Percentiles rank a stretch among this genome's conserved stretches.
phyloP scores from a whole-genome alignment of 208 protist species.

The Trypanosomatidae sp. region DNA sequence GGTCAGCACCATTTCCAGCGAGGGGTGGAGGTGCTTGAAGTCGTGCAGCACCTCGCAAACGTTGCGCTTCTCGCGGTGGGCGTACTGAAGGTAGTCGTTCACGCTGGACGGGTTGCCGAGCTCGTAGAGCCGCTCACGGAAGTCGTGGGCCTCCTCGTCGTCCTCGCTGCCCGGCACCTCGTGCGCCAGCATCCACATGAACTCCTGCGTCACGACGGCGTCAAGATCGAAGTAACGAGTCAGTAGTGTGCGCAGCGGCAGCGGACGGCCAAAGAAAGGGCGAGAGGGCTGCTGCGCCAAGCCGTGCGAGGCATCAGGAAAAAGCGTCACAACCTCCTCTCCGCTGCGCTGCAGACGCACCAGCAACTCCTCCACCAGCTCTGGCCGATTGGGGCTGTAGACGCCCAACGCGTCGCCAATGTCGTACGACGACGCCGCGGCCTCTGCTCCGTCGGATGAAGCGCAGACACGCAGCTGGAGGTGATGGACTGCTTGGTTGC shows the following conservation, averaged over 20 bases:
- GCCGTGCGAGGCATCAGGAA: slow-evolving; percentile 44
- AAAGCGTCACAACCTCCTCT: slow-evolving; percentile 45
- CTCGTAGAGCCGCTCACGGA: slow-evolving; percentile 73
- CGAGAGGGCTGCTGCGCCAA: slow-evolving; percentile 37
- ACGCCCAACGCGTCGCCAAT: slow-evolving; percentile 81
- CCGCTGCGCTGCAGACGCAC: slow-evolving; percentile 29
- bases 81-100: slow-evolving; percentile 79
- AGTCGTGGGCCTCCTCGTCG: slow-evolving; percentile 26
- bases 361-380: slow-evolving; percentile 59
- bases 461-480: slow-evolving; percentile 27
- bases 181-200: slow-evolving; percentile 76
- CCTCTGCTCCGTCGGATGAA: too few relatives aligned
- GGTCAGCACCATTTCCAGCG: slow-evolving; percentile 63
- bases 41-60: slow-evolving; percentile 86
- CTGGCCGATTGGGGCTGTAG: slow-evolving; percentile 58
- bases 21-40: slow-evolving; percentile 54
- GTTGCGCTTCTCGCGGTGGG: slow-evolving; percentile 89
- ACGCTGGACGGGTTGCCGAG: slow-evolving; percentile 49
- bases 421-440: slow-evolving; percentile 29
- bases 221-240: slow-evolving; percentile 80
- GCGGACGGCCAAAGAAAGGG: slow-evolving; percentile 53
- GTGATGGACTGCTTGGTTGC: slow-evolving; percentile 75
- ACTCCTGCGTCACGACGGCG: slow-evolving; percentile 66
- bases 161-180: slow-evolving; percentile 26
- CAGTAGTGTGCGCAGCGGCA: slow-evolving; percentile 55